These are phyloP conservation scores for Diaporthe batatas DNA, from an alignment of 2,329 filamentous ascomycete genomes.

Conservation along the genomic window DNA sequence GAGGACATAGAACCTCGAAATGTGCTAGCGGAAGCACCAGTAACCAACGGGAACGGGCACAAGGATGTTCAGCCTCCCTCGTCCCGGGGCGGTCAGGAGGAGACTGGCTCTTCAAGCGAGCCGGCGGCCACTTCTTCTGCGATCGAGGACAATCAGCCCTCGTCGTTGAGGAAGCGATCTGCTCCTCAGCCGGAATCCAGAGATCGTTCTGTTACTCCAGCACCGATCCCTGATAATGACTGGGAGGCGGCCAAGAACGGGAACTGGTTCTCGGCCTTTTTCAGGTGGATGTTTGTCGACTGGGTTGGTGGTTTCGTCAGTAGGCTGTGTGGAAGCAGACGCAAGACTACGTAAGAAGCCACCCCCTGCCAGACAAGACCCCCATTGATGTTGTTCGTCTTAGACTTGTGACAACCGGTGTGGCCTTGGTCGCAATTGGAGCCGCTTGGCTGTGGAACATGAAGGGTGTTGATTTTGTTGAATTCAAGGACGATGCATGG, in stretches of 20 bases:
- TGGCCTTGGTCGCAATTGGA: constrained; percentile 39
- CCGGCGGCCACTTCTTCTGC: constrained; percentile 36
- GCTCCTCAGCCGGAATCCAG: constrained; percentile 23
- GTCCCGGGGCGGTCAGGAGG: background rate
- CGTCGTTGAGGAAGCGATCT: constrained; percentile 39
- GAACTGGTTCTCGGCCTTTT: constrained; percentile 43
- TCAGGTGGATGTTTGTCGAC: constrained; percentile 43
- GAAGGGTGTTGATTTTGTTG: background rate
- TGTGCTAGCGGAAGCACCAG: constrained; percentile 20
- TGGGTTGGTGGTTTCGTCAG: constrained; percentile 42
- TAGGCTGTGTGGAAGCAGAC: constrained; percentile 39
- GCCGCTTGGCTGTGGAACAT: constrained; percentile 33
- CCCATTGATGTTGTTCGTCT: constrained; percentile 41
- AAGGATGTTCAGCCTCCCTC: constrained; percentile 7
- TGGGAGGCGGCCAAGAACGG: constrained; percentile 41
- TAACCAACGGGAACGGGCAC: constrained; percentile 18
- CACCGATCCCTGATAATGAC: constrained; percentile 34
- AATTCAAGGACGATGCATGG: constrained; percentile 20
- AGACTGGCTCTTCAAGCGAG: constrained; percentile 12
- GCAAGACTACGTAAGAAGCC: constrained; percentile 42
- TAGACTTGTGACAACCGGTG: constrained; percentile 42
- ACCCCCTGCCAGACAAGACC: constrained; percentile 34
- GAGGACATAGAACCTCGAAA: constrained; percentile 29
- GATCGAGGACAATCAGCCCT: constrained; percentile 33
- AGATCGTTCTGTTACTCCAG: constrained; percentile 39